A percentile compares a stretch with the other conserved stretches of the same genome.
phyloP scores from a whole-genome alignment of 441 rosid species.

The Arabidopsis lyrata region DNA sequence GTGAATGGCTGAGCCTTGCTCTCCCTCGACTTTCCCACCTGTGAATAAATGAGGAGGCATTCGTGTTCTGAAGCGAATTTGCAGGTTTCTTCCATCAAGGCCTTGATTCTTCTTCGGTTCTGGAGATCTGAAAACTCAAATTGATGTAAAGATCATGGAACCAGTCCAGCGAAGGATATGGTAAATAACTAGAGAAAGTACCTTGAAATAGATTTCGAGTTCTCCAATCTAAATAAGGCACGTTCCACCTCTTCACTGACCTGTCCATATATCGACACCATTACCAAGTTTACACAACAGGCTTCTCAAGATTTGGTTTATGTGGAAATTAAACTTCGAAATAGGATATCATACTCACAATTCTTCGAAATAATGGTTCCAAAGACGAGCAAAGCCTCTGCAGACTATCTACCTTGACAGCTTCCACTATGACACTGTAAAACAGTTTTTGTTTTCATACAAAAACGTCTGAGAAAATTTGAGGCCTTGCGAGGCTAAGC shows the following conservation, averaged over 20 bases:
- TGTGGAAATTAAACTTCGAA: conserved; percentile 1
- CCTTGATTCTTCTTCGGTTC: conserved; percentile 67
- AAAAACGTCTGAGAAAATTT: conserved; percentile 36
- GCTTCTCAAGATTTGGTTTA: conserved; percentile 16
- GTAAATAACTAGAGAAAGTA: conserved; percentile 35
- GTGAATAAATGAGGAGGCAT: conserved; percentile 96
- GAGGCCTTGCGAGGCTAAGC: conserved; percentile 21
- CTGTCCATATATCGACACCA: conserved; percentile 47
- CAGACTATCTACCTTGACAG: conserved; percentile 94
- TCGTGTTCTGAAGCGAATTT: conserved; percentile 79
- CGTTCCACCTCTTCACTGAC: conserved; percentile 99
- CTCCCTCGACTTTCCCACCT: conserved; percentile 96
- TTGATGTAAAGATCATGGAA: conserved; percentile 27
- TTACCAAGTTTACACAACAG: conserved; percentile 20
- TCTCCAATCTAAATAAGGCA: conserved; percentile 78
- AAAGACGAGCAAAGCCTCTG: conserved; percentile 92
- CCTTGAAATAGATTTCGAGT: conserved; percentile 69
- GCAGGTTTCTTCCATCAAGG: conserved; percentile 71
- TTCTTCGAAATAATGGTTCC: conserved; percentile 96
- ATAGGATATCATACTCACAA: conserved; percentile 58
- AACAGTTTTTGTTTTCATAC: conserved; percentile 29
- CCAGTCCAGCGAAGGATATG: not conserved
- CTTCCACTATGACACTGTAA: conserved; percentile 91
- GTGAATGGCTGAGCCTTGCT: conserved; percentile 87
- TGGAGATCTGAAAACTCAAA: conserved; percentile 49